Evolutionary conservation across 768 basidiomycete genomes (phyloP).

Genomic region (Russula ochroleuca): DNA sequence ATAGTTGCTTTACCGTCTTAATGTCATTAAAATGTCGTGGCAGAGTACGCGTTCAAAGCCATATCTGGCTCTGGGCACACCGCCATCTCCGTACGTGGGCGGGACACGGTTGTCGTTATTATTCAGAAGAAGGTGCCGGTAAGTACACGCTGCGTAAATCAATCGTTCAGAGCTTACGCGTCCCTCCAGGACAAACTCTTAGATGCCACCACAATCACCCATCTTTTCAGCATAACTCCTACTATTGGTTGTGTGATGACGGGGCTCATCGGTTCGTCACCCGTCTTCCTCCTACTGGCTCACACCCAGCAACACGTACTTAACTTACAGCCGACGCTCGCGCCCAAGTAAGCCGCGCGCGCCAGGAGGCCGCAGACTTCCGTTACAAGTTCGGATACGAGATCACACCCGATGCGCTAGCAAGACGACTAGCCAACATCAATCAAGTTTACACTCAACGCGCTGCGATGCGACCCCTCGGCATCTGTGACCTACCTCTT

Average conservation of each 20-base stretch:
- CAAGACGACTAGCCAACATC: slow-evolving; percentile 92
- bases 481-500: slow-evolving; percentile 69
- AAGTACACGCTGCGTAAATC: slow-evolving; percentile 19
- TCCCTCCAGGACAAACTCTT: slow-evolving; percentile 88
- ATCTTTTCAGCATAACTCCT: slow-evolving; percentile 93
- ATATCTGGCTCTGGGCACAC: slow-evolving; percentile 97
- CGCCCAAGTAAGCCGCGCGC: slow-evolving; percentile 81
- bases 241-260: slow-evolving; percentile 98
- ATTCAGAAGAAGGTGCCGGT: slow-evolving; percentile 99
- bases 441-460: slow-evolving; percentile 99
- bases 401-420: slow-evolving; percentile 92
- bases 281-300: not conserved
- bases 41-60: slow-evolving; percentile 99
- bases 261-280: slow-evolving; percentile 74
- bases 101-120: slow-evolving; percentile 92
- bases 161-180: not conserved
- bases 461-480: slow-evolving; percentile 94
- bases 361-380: slow-evolving; percentile 86
- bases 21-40: not conserved
- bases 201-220: slow-evolving; percentile 89
- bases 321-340: slow-evolving; percentile 92
- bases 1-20: no score
- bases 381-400: slow-evolving; percentile 97
- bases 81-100: slow-evolving; percentile 85
- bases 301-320: not conserved